Base-by-base conservation (phyloP, 2,329 filamentous ascomycete species). In the Akanthomyces dipterigenus region DNA sequence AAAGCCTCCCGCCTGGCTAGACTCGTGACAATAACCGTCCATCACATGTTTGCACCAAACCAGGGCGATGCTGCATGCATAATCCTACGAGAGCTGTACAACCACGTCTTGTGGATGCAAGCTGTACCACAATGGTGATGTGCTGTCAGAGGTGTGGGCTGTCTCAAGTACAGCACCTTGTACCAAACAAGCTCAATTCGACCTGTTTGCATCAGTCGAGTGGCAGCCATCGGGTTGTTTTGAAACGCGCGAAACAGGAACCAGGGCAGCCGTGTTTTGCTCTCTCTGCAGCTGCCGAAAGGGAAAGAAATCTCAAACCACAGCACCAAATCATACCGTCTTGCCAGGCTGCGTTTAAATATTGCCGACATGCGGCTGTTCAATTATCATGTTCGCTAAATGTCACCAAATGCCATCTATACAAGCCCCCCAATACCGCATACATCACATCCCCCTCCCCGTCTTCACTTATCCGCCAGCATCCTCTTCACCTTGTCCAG, bases 401-500 rank as follows among this genome's bases (percentile, higher is more conserved):
- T 26, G 24, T 53, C 36, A 55, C 24, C n/a, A n/a, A 43, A 55
- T 42, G 26, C 53, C 53, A n/a, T 50, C 1, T 26, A 42, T 45
- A 43, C 38, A 16, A 46, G 31, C 12, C 26, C 18, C 26, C 42
- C 4, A 8, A 46, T 18, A 51, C 18, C 36, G 20, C 26, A 36
- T 38, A 20, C 16, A 34, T 20, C 12, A 31, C 54, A 26, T 34
- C 49, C 31, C 7, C 50, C 55, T 63, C n/a, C 20, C 61, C 55
- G 2, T 40, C 26, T 14, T 28, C 34, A 46, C 49, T 60, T 54
- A 31, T 77, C 70, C 2, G 78, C 81, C 64, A 95, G 83, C 73
- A 96, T 78, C 71, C 80, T 86, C 79, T 88, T 88, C 38, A 93
- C 88, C 75, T 88, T 90, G 69, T 91, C 88, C 61, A 96, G 76